Conservation (phyloP, 2,329 filamentous ascomycete genomes). For the Nemania sp. region DNA sequence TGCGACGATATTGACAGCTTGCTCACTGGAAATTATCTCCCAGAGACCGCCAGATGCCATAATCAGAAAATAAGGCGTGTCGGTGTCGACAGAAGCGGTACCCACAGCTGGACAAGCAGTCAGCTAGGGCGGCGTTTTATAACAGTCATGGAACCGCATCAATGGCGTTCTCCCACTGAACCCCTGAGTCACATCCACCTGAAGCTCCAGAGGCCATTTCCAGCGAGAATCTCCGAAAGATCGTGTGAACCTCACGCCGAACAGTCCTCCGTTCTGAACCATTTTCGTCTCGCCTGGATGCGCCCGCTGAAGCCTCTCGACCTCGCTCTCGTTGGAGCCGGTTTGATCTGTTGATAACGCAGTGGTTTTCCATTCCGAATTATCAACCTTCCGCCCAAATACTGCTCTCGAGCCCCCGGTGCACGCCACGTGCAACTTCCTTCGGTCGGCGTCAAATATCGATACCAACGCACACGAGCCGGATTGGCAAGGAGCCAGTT, state of each 20-base stretch:
- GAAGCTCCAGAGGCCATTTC: not conserved
- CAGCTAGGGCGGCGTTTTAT: conserved; percentile 1
- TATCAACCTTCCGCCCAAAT: not conserved
- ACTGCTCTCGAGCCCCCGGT: conserved; percentile 3
- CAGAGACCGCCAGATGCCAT: not conserved
- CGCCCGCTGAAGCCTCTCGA: not conserved
- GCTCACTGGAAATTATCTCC: not conserved
- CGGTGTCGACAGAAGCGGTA: not conserved
- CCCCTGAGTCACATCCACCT: not conserved
- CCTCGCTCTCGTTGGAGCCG: not conserved
- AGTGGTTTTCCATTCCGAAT: not conserved
- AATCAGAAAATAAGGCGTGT: not conserved
- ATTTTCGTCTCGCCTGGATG: not conserved
- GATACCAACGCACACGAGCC: conserved; percentile 8
- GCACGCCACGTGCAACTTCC: not conserved
- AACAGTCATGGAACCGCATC: not conserved
- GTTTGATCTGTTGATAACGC: not conserved
- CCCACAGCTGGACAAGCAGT: not conserved
- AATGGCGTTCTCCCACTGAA: not conserved
- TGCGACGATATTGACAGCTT: not conserved
- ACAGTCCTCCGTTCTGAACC: not conserved
- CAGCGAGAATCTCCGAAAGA: not conserved
- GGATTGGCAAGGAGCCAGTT: not conserved
- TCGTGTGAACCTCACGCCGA: not conserved
- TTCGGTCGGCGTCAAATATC: not conserved